Base-by-base conservation (phyloP, 352 stramenopile genomes). In the Globisporangium solare region DNA sequence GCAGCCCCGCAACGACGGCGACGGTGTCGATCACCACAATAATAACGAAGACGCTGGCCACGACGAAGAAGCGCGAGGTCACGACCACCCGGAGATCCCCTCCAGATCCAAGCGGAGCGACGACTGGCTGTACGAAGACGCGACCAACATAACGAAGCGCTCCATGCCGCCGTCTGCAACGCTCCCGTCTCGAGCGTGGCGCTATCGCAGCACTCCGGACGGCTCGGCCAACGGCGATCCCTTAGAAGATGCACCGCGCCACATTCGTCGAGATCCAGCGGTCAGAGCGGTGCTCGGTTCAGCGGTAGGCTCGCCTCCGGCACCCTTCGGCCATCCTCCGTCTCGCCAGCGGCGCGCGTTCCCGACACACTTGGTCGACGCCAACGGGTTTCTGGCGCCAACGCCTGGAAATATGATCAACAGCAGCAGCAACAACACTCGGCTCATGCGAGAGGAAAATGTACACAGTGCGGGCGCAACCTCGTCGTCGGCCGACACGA, bases 301-400 rank as follows among this genome's bases (percentile, higher is more conserved):
- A 39, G 18, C 37, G 27, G 27, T 35, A 14, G 22, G 13, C 1
- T 47, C 50, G 17, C 35, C 45, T n/a, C 12, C 37, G 6, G 6
- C 51, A 18, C 32, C 51, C 14, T 56, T 17, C 2, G 68, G 88
- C 58, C 81, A 81, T 0, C 83, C 83, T 3, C 83, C 83, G 2
- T 92, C 83, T 0, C 76, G 83, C 4, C 83, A 94, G 50, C 58
- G 78, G 0, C 81, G 92, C 43, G 83, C 83, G 0, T 94, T 94
- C 45, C 83, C 83, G 0, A 94, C 77, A 0, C 71, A 94, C 54
- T 64, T 94, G 13, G 76, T 91, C 2, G 83, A 90, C 32, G 53
- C 67, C 0, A 81, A 63, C 17, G 63, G 58, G 0, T 74, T 78
- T 17, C 45, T 67, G 7, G 64, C 61, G 3, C 56, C 55, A 6